Conservation (phyloP, 495 filamentous ascomycete species). For the Tuber brumale region DNA sequence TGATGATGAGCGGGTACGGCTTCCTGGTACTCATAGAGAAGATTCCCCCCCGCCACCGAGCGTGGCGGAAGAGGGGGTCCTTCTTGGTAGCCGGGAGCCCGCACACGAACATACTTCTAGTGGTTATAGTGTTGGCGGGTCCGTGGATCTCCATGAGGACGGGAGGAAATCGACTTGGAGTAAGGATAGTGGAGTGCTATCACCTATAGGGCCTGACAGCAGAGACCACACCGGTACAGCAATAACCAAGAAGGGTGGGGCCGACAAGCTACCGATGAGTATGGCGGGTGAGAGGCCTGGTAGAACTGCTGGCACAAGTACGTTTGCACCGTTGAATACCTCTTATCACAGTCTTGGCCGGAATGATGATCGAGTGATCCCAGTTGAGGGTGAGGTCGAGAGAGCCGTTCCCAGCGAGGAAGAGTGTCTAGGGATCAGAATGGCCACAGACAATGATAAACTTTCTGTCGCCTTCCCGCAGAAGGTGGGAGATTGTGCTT, state of each 20-base stretch:
- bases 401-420: neutral
- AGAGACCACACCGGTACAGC: neutral
- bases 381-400: conserved; percentile 22
- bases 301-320: neutral
- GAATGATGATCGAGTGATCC: conserved; percentile 9
- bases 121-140: neutral
- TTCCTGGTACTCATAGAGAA: neutral
- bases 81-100: neutral
- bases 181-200: neutral
- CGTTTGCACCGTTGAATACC: neutral
- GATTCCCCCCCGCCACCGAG: neutral
- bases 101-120: neutral
- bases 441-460: conserved; percentile 27
- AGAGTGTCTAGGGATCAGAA: conserved; percentile 15
- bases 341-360: neutral
- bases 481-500: conserved; percentile 23
- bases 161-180: neutral
- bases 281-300: neutral
- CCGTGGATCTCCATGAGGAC: neutral
- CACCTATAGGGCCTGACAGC: neutral
- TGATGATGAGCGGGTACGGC: neutral
- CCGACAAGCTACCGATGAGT: neutral
- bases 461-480: conserved; percentile 33
- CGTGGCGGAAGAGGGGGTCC: neutral
- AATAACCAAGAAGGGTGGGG: neutral